Evolutionary conservation across 495 filamentous ascomycete genomes (phyloP).

Genomic region (Pyrenula massariospora): DNA sequence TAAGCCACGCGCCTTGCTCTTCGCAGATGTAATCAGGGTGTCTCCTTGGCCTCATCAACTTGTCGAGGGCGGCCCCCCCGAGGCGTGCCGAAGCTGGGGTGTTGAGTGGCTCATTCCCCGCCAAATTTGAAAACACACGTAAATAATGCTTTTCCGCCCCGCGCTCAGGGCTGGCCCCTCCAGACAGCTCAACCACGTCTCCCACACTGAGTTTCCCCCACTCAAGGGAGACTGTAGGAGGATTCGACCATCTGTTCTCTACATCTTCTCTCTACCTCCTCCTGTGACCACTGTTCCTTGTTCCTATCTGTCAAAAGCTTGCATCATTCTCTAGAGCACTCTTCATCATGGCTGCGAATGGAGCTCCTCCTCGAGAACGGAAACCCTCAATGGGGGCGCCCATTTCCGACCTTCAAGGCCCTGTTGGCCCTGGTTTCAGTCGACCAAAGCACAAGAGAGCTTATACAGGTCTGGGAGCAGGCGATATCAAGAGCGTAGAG

Average conservation of each 20-base stretch:
- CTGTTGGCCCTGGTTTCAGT: slow-evolving; percentile 57
- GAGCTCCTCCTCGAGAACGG: slow-evolving; percentile 38
- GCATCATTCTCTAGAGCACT: background rate
- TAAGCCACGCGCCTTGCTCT: too few relatives aligned
- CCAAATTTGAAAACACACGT: too few relatives aligned
- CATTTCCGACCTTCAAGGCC: slow-evolving; percentile 69
- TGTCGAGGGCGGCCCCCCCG: too few relatives aligned
- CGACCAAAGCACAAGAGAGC: slow-evolving; percentile 94
- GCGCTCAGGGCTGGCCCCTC: background rate
- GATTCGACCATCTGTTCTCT: background rate
- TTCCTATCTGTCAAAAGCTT: background rate
- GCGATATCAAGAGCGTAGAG: slow-evolving; percentile 89
- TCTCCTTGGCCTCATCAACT: too few relatives aligned
- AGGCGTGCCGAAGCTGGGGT: background rate
- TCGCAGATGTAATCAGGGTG: too few relatives aligned
- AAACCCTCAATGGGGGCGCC: slow-evolving; percentile 71
- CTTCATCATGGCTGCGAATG: background rate
- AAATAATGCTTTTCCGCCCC: background rate
- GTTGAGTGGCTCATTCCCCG: background rate
- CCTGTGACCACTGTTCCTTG: background rate
- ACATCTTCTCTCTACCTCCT: background rate
- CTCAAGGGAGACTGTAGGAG: background rate
- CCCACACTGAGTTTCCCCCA: background rate
- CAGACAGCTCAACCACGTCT: slow-evolving; percentile 1
- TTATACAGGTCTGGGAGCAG: slow-evolving; percentile 77